Base-by-base conservation (phyloP, 2,329 filamentous ascomycete genomes). In the Huntiella moniliformis region DNA sequence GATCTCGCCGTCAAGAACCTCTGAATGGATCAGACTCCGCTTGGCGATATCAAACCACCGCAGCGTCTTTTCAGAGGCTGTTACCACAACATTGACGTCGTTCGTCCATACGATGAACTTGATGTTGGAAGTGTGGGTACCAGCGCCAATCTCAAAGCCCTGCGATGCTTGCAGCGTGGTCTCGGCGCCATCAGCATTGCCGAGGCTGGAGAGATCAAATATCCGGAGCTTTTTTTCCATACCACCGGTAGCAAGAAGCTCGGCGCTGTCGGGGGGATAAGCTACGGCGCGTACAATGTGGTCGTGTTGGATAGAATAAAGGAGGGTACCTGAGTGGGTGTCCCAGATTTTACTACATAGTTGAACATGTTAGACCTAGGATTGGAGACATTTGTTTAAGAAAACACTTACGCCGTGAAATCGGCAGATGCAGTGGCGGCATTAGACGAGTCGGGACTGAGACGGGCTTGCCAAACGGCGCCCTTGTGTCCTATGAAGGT, bases 401-500 rank as follows among this genome's bases (percentile, higher is more conserved):
- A 10, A 13, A 38, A 16, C 13, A 65, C 79, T 57, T 69, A 87
- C 82, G 85, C 85, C 48, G 85, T 91, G 61, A 98, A 98, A 61
- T 98, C 91, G 43, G 91, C 91, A 42, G 87, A 92, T 40, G 84
- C 91, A 32, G 92, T 96, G 7, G 87, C 91, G 48, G 91, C 88
- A 41, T 86, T 79, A 18, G 76, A 77, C 37, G 86, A 84, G 63
- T 96, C 86, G 15, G 83, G 78, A 45, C 86, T 94, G 33, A 98
- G 71, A 55, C 87, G 77, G 45, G 87, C 84, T 65, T 95, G 87
- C 86, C 91, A 98, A 50, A 96, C 88, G 34, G 91, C 91, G 52
- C 91, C 91, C 65, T 98, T 96, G 67, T 98, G 91, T 36, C 91
- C 91, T 56, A 98, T 80, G 60, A 96, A 96, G 34, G 91, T 96